Percentiles rank a stretch among this genome's conserved stretches.
These are phyloP conservation scores for Fraxinus ornus DNA, from an alignment of 305 asterid genomes.

Conservation along the genomic window DNA sequence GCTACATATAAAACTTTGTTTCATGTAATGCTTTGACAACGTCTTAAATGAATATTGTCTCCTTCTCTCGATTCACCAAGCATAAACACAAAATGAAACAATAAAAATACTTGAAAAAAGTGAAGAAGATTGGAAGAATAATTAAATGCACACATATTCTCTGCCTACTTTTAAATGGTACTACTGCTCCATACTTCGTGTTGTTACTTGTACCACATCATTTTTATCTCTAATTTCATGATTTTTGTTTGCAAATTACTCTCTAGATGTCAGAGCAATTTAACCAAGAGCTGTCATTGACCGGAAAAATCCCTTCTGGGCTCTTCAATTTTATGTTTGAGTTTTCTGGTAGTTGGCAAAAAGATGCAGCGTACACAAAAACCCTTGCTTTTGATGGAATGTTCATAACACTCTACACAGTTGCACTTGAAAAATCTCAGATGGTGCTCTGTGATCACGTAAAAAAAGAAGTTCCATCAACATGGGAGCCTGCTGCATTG, in stretches of 20 bases:
- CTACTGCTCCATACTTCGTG: neutral
- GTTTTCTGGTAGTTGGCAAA: slow-evolving; percentile 92
- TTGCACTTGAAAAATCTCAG: slow-evolving; percentile 88
- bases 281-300: slow-evolving; percentile 78
- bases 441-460: slow-evolving; percentile 77
- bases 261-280: slow-evolving; percentile 90
- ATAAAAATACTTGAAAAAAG: neutral
- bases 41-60: neutral
- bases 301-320: slow-evolving; percentile 87
- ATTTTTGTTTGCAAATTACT: slow-evolving; percentile 13
- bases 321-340: slow-evolving; percentile 92
- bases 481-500: slow-evolving; percentile 90
- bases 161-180: neutral
- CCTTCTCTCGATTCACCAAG: neutral
- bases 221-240: neutral
- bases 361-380: slow-evolving; percentile 81
- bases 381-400: slow-evolving; percentile 86
- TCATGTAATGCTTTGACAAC: neutral
- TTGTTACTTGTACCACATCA: slow-evolving; percentile 8
- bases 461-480: slow-evolving; percentile 81
- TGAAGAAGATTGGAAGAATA: neutral
- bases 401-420: slow-evolving; percentile 72
- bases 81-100: neutral
- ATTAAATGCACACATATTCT: neutral
- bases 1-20: neutral